phyloP scores from a whole-genome alignment of 768 basidiomycete genomes.

The Mycena maculata region DNA sequence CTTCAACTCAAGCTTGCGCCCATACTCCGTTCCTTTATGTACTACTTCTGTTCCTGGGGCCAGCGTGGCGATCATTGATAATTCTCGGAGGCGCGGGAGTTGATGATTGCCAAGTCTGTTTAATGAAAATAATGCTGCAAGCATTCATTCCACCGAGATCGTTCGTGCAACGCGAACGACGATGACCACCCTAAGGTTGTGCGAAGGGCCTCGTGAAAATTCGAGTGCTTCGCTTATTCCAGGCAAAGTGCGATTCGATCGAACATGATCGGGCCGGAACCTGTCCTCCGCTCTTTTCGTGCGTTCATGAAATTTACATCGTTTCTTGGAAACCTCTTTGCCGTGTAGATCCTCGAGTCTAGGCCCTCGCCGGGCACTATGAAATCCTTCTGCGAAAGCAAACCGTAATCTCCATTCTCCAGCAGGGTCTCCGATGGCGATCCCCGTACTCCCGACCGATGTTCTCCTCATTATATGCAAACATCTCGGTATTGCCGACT shows the following conservation, averaged over 20 bases:
- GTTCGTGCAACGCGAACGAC: too few relatives aligned
- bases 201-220: too few relatives aligned
- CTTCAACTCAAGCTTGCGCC: too few relatives aligned
- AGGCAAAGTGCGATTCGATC: conserved; percentile 23
- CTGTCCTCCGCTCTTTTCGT: conserved; percentile 14
- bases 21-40: too few relatives aligned
- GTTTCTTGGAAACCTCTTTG: conserved; percentile 5
- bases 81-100: too few relatives aligned
- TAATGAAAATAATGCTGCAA: too few relatives aligned
- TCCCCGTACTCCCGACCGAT: conserved; percentile 57
- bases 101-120: too few relatives aligned
- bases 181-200: too few relatives aligned
- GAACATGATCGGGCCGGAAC: conserved; percentile 7
- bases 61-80: too few relatives aligned
- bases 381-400: background rate
- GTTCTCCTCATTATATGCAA: conserved; percentile 57
- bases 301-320: conserved; percentile 1
- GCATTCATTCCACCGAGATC: too few relatives aligned
- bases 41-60: too few relatives aligned
- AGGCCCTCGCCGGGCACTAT: background rate
- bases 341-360: background rate
- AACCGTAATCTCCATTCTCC: conserved; percentile 11
- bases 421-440: conserved; percentile 18
- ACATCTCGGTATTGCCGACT: conserved; percentile 53
- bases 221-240: too few relatives aligned